These are phyloP conservation scores for Gnaphalium uliginosum DNA, from an alignment of 129 eudicot species.

Conservation along the genomic window DNA sequence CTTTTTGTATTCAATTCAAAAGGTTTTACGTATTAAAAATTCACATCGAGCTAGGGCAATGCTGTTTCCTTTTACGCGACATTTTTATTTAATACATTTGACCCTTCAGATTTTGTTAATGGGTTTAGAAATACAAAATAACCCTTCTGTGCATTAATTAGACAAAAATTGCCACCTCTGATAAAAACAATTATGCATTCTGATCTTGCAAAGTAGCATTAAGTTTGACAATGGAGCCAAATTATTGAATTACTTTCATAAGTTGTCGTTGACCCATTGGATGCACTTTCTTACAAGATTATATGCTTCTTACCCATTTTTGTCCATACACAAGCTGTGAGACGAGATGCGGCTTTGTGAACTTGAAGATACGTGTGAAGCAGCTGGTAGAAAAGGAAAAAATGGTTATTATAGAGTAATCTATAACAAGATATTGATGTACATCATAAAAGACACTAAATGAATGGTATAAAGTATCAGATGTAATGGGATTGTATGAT, in stretches of 20 bases:
- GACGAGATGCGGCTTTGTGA: conserved; percentile 60
- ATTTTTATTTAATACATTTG: not conserved
- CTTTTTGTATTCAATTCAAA: not conserved
- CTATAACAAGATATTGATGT: not conserved
- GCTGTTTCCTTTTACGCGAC: not conserved
- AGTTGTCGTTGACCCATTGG: not conserved
- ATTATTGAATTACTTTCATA: not conserved
- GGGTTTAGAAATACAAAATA: not conserved
- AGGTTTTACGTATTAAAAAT: not conserved
- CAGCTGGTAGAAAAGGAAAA: conserved; percentile 51
- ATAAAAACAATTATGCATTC: not conserved
- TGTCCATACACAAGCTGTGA: conserved; percentile 71
- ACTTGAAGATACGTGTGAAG: conserved; percentile 96
- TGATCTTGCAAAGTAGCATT: not conserved
- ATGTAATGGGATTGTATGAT: not conserved
- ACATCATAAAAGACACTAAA: conserved; percentile 1
- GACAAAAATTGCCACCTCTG: not conserved
- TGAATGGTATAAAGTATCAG: not conserved
- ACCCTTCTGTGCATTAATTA: not conserved
- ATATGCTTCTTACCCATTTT: conserved; percentile 64
- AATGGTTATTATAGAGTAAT: conserved; percentile 10
- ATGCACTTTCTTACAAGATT: not conserved
- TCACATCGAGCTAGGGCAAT: not conserved
- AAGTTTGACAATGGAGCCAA: not conserved
- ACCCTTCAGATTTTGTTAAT: not conserved